Evolutionary conservation across 2,329 filamentous ascomycete species (phyloP), one percentile per base, ranked within the genome.

Genomic region (Hypomyces perniciosus): DNA sequence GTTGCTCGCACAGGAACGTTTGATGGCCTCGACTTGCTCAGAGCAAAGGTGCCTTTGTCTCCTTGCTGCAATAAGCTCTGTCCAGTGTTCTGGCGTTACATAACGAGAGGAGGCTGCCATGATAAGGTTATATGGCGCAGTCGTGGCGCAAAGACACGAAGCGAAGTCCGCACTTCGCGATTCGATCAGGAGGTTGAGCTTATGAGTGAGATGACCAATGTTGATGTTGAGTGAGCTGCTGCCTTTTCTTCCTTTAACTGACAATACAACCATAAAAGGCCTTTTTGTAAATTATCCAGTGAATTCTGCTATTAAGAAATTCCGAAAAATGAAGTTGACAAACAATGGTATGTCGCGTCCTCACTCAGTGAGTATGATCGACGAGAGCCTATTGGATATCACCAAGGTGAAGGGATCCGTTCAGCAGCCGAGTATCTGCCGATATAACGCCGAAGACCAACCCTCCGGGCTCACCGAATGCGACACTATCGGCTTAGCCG

Each of bases 21-120:
- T 73, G 54, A 79, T 68, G 4, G 62, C 64, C 31, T 70, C 63
- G 20, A 77, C 64, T 48, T 75, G 71, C 12, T 69, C 62, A 37
- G 66, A 63, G 53, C 74, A 75, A 39, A 66, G 61, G 33, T 57
- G 56, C 50, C 61, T 59, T 50, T 70, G 64, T 31, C 53, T 59
- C 51, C 62, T 58, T 3, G 66, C 63, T 8, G 61, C 63, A 38
- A 59, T 65, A 48, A 70, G 65, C 57, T 70, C 68, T 39, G 67
- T 67, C 68, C 68, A 71, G 56, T 70, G 64, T 54, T 70, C 68
- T 10, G 68, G 68, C 43, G 70, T 59, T 46, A 60, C 58, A 49
- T 62, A 54, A 28, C 51, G 58, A 9, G 60, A 58, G 6, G 58
- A 56, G 34, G 52, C 49, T 12, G 54, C 55, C 63, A 67, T 67